Percentiles rank a stretch among this genome's conserved stretches.
phyloP scores from a whole-genome alignment of 2,329 filamentous ascomycete species.

The Neonectria sp. region DNA sequence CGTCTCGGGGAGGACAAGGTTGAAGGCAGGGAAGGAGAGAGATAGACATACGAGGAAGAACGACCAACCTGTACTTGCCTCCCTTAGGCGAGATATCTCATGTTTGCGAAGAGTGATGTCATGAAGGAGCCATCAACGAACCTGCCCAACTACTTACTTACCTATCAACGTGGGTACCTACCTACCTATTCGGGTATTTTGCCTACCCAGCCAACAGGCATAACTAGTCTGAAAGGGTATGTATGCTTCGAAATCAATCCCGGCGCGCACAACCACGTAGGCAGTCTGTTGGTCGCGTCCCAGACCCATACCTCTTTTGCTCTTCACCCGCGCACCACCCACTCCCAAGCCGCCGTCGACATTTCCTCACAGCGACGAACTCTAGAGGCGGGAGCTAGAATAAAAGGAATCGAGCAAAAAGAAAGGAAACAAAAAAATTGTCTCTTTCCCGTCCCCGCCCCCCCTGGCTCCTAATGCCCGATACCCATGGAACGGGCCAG shows the following conservation, averaged over 20 bases:
- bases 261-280: constrained; percentile 12
- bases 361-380: no score
- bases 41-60: background rate
- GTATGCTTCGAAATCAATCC: background rate
- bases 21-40: background rate
- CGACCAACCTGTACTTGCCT: no score
- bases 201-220: background rate
- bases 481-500: constrained; percentile 8
- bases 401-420: background rate
- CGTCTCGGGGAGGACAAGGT: constrained; percentile 33
- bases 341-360: constrained; percentile 3
- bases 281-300: constrained; percentile 16
- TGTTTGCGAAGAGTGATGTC: background rate
- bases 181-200: background rate
- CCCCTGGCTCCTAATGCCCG: background rate
- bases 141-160: no score
- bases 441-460: background rate
- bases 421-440: background rate
- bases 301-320: constrained; percentile 1
- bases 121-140: background rate
- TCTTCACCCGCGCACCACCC: background rate
- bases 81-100: background rate
- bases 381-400: background rate
- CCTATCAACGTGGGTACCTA: background rate
- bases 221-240: background rate